Conservation (phyloP, 2,329 filamentous ascomycete genomes). For the Ophiocordyceps camponoti-leonardi region DNA sequence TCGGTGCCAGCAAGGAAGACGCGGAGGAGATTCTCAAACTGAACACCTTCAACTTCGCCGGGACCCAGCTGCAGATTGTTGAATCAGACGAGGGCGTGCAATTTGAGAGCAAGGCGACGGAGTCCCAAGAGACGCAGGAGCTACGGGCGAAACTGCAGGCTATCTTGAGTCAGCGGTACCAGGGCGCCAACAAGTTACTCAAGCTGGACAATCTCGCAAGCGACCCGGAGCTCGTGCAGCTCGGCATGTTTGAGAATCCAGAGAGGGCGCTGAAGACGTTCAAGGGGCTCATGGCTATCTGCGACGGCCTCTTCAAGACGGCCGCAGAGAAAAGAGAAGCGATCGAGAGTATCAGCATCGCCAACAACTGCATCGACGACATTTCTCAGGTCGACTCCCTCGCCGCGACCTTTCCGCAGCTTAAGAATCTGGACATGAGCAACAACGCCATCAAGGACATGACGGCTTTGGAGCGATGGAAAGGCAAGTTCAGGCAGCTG, state of each 20-base stretch:
- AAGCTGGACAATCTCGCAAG: conserved; percentile 63
- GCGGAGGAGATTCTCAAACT: conserved; percentile 47
- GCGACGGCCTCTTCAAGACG: conserved; percentile 59
- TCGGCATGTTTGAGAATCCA: conserved; percentile 59
- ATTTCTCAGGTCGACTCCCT: conserved; percentile 58
- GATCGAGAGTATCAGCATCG: conserved; percentile 67
- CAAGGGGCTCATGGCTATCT: conserved; percentile 76
- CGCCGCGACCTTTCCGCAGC: conserved; percentile 62
- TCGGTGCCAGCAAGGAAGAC: conserved; percentile 48
- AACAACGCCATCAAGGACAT: conserved; percentile 60
- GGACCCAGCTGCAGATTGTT: conserved; percentile 38
- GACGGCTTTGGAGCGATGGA: conserved; percentile 56
- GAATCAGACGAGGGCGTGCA: conserved; percentile 25
- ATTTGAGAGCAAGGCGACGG: conserved; percentile 18
- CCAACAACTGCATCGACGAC: conserved; percentile 61
- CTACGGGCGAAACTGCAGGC: conserved; percentile 51
- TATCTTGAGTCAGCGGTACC: conserved; percentile 62
- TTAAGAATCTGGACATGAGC: conserved; percentile 80
- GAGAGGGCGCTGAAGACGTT: conserved; percentile 75
- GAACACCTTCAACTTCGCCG: conserved; percentile 53
- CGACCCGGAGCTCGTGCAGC: conserved; percentile 53
- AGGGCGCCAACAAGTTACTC: conserved; percentile 53
- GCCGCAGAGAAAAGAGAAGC: conserved; percentile 56
- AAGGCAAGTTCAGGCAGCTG: conserved; percentile 58
- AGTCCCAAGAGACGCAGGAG: conserved; percentile 37